Evolutionary conservation across 495 filamentous ascomycete species (phyloP), one percentile per base, ranked within the genome.

Genomic region (Penicillium samsonianum): DNA sequence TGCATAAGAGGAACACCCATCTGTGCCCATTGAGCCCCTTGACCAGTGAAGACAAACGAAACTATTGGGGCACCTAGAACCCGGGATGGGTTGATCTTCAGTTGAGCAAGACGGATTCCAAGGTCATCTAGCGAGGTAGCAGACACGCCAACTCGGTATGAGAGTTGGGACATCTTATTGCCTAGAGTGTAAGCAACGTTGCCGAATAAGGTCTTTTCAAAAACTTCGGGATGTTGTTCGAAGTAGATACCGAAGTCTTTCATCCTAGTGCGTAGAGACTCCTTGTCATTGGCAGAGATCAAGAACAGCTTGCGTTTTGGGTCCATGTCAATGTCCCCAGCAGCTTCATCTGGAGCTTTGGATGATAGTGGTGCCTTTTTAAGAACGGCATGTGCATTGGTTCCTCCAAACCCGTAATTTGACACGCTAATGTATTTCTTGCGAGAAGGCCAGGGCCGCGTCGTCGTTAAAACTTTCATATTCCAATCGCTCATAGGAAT

Each of bases 391-490:
- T 86, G 83, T 4, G 81, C 76, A 59, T 88, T 88, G 7, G 82
- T 76, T 22, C 86, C 86, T 38, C 86, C 84, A 55, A 84, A 86
- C 0, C 86, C 84, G 50, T 88, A 88, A 4, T 79, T 83, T 58
- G 86, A 88, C 12, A 90, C 79, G 51, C 71, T 55, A 23, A 52
- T 10, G 38, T 65, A 46, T 61, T 72, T 65, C 65, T 73, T 61
- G 62, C 78, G 73, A 46, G 58, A 28, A 53, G 65, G 65, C 53
- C 60, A 67, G 11, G 60, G 59, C 2, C 61, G 55, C 2, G 60
- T 63, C 2, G 61, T 51, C 2, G 57, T 58, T 17, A 63, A 45
- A 14, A 57, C 46, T 9, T 67, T 64, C 57, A 75, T 69, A 10
- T 69, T 62, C 65, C 65, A 67, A 22, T 67, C 62, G 31, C 45